Base-by-base conservation (phyloP, 768 basidiomycete species). In the Xerocomus spinulosus region DNA sequence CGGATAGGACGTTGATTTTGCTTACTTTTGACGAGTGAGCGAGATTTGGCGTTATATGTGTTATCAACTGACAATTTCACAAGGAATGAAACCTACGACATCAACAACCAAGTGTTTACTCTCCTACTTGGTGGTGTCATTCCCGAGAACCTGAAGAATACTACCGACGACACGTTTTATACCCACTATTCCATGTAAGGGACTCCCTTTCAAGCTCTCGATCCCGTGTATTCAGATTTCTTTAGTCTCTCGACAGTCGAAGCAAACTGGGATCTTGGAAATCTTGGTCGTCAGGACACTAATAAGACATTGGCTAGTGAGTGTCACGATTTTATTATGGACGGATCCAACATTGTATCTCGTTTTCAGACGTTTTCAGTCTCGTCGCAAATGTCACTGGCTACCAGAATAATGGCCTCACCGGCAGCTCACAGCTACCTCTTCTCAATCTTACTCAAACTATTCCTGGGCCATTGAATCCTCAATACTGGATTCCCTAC, bases 1-100 rank as follows among this genome's bases (percentile, higher is more conserved):
- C 68, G 46, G 65, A 75, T 38, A 66, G 67, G 18, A 83, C 82
- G 0, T 67, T 83, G 43, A 76, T 85, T 53, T 53, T 83, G 5
- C 57, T 83, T 38, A 83, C 79, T 0, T 83, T 82, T 46, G 82
- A 85, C 46, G 80, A 83, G 62, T 78, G 65, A 50, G 73, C 70
- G 46, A 51, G 52, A 13, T 41, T 21, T 17, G 30, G 18, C 13
- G 32, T 28, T 20, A 12, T 12, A 34, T 12, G 13, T 26, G 26
- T 20, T 28, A 12, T 32, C 5, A 35, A 55, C 26, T 32, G n/a
- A 48, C 29, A 13, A 34, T 35, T 5, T 41, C n/a, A 14, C 44
- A 33, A 62, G 60, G 42, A 62, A 52, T 26, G 68, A 59, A 17
- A 60, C 60, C 0, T 59, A 63, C 36, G 47, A 58, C 7, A 52